Percentiles rank a stretch among this genome's conserved stretches.
Conservation (phyloP, 768 basidiomycete genomes). For the Boletus reticulatus region DNA sequence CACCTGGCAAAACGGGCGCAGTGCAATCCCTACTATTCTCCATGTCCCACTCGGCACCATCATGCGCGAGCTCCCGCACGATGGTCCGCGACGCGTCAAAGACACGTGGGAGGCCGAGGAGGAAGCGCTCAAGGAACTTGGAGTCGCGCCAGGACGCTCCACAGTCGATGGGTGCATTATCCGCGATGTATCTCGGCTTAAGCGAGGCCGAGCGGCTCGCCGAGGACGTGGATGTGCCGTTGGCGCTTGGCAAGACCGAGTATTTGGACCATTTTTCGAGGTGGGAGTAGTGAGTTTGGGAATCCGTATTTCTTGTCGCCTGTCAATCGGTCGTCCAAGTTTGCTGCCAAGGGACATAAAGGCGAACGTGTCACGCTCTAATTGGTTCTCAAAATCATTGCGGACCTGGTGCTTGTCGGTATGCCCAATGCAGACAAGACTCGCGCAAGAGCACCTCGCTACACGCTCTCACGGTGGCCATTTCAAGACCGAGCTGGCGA, state of each 20-base stretch:
- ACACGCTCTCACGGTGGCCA: constrained; percentile 84
- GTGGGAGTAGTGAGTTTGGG: constrained; percentile 80
- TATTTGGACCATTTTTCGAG: constrained; percentile 63
- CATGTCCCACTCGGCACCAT: constrained; percentile 90
- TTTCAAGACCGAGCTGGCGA: constrained; percentile 80
- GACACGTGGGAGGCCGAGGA: constrained; percentile 77
- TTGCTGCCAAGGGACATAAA: constrained; percentile 73
- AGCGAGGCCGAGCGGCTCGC: constrained; percentile 45
- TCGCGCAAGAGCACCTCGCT: constrained; percentile 67
- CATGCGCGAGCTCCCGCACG: constrained; percentile 67
- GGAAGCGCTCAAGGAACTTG: constrained; percentile 50
- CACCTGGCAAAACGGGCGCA: constrained; percentile 82
- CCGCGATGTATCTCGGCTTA: constrained; percentile 64
- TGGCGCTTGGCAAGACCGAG: constrained; percentile 55
- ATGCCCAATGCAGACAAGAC: constrained; percentile 88
- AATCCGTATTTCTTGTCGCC: constrained; percentile 82
- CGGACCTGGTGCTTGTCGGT: constrained; percentile 94
- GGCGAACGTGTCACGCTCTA: constrained; percentile 77
- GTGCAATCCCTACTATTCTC: constrained; percentile 69
- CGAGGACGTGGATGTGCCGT: constrained; percentile 45
- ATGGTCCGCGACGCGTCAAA: constrained; percentile 60
- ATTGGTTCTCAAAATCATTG: constrained; percentile 89
- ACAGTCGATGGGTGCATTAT: constrained; percentile 77
- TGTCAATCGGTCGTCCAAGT: constrained; percentile 77
- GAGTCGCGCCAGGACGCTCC: constrained; percentile 55